Conservation (phyloP, 306 rosid genomes). For the Aeschynomene evenia region DNA sequence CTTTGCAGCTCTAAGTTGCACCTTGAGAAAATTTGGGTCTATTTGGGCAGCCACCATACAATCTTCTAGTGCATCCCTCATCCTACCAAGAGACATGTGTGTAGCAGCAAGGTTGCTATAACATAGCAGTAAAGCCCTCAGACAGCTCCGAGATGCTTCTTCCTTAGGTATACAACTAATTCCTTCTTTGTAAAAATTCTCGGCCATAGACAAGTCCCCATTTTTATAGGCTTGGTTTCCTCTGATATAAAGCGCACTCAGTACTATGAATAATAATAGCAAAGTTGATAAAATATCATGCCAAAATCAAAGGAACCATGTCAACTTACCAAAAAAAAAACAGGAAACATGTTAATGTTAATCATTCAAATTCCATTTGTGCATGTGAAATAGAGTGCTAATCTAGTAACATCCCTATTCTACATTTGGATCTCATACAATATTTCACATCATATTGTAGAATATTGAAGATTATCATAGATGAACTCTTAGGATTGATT, state of each 20-base stretch:
- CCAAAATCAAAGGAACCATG: slow-evolving; percentile 32
- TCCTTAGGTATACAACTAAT: slow-evolving; percentile 55
- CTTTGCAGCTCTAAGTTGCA: slow-evolving; percentile 97
- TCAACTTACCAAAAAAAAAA: too few species aligned
- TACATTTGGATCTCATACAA: too few species aligned
- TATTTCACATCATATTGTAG: too few species aligned
- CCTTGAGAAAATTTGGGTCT: slow-evolving; percentile 80
- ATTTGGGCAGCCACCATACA: slow-evolving; percentile 77
- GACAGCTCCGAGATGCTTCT: slow-evolving; percentile 73
- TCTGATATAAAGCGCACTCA: slow-evolving; percentile 54
- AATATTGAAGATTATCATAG: too few species aligned
- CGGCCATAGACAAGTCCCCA: slow-evolving; percentile 81
- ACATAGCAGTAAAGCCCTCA: slow-evolving; percentile 86
- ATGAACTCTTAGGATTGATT: too few species aligned
- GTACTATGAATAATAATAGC: slow-evolving; percentile 18
- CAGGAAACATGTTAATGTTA: neutral
- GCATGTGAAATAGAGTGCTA: neutral
- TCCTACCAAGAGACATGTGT: slow-evolving; percentile 85
- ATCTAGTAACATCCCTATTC: too few species aligned
- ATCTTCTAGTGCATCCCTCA: slow-evolving; percentile 84
- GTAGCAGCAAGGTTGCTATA: slow-evolving; percentile 99
- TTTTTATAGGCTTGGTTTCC: slow-evolving; percentile 89
- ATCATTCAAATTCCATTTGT: neutral
- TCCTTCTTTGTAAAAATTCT: slow-evolving; percentile 80
- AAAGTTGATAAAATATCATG: slow-evolving; percentile 13